These are phyloP conservation scores for Nannochloropsis salina DNA, from an alignment of 108 stramenopile species.

Conservation along the genomic window DNA sequence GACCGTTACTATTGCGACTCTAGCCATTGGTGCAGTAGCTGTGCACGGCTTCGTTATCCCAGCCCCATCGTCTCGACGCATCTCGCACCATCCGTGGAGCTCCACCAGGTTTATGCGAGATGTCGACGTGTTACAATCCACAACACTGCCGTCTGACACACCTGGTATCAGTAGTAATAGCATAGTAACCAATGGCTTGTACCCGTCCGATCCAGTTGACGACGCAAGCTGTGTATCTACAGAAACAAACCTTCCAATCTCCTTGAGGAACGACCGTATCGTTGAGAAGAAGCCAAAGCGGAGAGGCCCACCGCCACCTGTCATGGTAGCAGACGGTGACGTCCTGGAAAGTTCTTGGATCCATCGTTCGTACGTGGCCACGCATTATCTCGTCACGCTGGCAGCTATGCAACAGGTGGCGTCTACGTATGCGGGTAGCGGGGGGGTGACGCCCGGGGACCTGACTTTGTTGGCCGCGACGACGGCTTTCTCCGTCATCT, in stretches of 20 bases:
- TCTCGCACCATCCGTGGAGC: not conserved
- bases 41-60: not conserved
- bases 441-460: not conserved
- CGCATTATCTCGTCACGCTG: not conserved
- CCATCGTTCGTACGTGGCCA: not conserved
- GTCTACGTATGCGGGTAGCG: not conserved
- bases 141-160: no score
- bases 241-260: no score
- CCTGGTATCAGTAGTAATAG: no score
- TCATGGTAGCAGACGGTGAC: not conserved
- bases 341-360: not conserved
- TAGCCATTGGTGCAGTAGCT: not conserved
- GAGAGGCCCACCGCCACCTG: not conserved
- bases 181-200: no score
- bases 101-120: not conserved
- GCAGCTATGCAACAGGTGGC: not conserved
- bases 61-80: not conserved
- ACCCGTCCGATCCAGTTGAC: no score
- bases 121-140: not conserved
- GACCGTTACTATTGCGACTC: not conserved
- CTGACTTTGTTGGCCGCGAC: conserved; percentile 16
- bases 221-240: no score
- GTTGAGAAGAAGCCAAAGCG: not conserved
- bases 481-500: conserved; percentile 13
- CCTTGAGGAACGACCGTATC: no score